A percentile compares a stretch with the other conserved stretches of the same genome.
phyloP scores from a whole-genome alignment of 169 alveolate species.

The Plasmodium fragile region DNA sequence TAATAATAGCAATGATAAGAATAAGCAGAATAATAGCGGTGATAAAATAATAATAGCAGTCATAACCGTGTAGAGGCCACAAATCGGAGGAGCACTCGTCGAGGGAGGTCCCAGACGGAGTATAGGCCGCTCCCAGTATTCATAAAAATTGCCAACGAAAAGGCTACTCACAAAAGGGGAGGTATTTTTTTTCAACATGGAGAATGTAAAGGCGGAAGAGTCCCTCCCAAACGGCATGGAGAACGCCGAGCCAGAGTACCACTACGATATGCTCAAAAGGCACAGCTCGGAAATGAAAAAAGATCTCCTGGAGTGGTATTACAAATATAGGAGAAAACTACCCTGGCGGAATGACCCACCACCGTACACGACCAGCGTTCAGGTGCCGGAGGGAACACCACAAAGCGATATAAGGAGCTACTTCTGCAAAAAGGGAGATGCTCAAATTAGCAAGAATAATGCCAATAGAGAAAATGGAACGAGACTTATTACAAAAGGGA shows the following conservation, averaged over 20 bases:
- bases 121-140: neutral
- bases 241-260: slow-evolving; percentile 18
- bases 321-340: slow-evolving; percentile 45
- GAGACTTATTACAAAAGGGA: neutral
- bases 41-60: neutral
- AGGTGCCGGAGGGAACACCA: neutral
- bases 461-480: neutral
- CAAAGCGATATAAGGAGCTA: slow-evolving; percentile 23
- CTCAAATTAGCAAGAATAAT: neutral
- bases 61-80: neutral
- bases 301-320: slow-evolving; percentile 50
- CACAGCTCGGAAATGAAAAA: slow-evolving; percentile 15
- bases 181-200: neutral
- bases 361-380: slow-evolving; percentile 55
- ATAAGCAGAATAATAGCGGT: too few species aligned
- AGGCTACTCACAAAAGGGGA: neutral
- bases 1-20: neutral
- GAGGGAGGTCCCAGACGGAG: neutral
- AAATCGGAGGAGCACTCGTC: neutral
- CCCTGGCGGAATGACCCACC: slow-evolving; percentile 76
- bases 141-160: neutral
- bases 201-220: neutral
- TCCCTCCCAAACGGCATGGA: neutral
- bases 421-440: slow-evolving; percentile 1
- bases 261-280: slow-evolving; percentile 12